These are phyloP conservation scores for Eucalyptus cladocalyx DNA, from an alignment of 345 rosid genomes.

Conservation along the genomic window DNA sequence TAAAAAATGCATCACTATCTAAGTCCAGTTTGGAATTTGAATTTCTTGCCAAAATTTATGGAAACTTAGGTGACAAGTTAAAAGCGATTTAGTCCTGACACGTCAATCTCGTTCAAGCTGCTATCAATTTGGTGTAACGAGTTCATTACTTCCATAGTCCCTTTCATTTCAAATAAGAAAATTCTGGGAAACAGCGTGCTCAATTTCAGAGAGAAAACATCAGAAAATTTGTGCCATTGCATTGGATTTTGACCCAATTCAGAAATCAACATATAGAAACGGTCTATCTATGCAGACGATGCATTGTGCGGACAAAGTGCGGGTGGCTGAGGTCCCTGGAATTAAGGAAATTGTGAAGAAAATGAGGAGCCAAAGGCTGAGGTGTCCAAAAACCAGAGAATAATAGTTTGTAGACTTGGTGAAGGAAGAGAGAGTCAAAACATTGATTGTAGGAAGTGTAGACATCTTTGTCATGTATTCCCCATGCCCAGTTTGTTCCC, in stretches of 20 bases:
- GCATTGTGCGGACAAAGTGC: background rate
- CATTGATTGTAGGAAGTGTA: background rate
- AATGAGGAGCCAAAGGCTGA: background rate
- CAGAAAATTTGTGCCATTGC: background rate
- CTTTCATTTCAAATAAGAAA: background rate
- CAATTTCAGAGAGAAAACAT: background rate
- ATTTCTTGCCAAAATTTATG: background rate
- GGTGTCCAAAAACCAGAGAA: background rate
- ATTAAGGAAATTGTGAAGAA: background rate
- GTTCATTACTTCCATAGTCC: background rate
- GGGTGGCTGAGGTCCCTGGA: background rate
- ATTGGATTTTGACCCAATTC: background rate
- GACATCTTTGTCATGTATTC: too few relatives aligned
- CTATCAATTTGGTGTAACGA: too few relatives aligned
- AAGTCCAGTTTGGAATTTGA: background rate
- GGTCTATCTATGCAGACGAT: background rate
- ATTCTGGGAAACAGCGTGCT: background rate
- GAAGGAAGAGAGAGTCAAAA: background rate
- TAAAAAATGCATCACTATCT: background rate
- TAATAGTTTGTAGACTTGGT: background rate
- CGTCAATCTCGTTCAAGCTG: background rate
- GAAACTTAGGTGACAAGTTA: background rate
- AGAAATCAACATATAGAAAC: background rate
- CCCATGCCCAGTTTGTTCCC: background rate
- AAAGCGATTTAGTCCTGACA: background rate